These are phyloP conservation scores for Kurtzmaniella natalensis DNA, from an alignment of 1,139 yeast genomes.

Conservation along the genomic window DNA sequence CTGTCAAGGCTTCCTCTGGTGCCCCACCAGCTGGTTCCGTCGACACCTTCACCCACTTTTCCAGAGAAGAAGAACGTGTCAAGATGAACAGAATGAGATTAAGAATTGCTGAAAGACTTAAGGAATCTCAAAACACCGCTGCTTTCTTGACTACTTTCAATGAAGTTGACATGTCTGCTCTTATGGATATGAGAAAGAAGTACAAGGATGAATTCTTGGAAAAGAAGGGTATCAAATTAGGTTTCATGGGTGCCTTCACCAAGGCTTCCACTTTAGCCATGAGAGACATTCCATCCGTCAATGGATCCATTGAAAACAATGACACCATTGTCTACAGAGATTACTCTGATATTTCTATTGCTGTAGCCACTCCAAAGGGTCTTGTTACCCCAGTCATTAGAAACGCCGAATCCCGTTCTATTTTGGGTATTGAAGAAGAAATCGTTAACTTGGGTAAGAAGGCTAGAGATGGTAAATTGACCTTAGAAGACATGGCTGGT, in stretches of 20 bases:
- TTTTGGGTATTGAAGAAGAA: constrained; percentile 87
- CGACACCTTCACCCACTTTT: constrained; percentile 56
- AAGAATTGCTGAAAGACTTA: constrained; percentile 98
- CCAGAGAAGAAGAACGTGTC: constrained; percentile 86
- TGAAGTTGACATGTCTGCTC: constrained; percentile 93
- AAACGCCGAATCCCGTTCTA: constrained; percentile 89
- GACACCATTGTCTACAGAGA: constrained; percentile 95
- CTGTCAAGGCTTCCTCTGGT: constrained; percentile 17
- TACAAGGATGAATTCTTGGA: constrained; percentile 96
- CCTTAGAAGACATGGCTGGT: constrained; percentile 98
- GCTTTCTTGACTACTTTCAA: constrained; percentile 97
- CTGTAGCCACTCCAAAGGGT: constrained; percentile 99
- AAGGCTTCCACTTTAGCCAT: constrained; percentile 92
- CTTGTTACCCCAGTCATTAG: constrained; percentile 97
- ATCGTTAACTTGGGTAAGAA: constrained; percentile 77
- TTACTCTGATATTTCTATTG: constrained; percentile 91
- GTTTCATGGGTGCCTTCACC: constrained; percentile 98
- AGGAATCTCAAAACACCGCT: constrained; percentile 98
- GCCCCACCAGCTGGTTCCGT: constrained; percentile 27
- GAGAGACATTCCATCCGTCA: constrained; percentile 92
- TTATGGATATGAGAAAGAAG: constrained; percentile 91
- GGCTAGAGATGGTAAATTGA: constrained; percentile 96
- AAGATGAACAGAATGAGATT: constrained; percentile 99
- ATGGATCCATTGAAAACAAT: constrained; percentile 89
- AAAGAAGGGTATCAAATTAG: constrained; percentile 91